Base-by-base conservation (phyloP, 208 protist genomes). In the Herpetomonas tarakana region DNA sequence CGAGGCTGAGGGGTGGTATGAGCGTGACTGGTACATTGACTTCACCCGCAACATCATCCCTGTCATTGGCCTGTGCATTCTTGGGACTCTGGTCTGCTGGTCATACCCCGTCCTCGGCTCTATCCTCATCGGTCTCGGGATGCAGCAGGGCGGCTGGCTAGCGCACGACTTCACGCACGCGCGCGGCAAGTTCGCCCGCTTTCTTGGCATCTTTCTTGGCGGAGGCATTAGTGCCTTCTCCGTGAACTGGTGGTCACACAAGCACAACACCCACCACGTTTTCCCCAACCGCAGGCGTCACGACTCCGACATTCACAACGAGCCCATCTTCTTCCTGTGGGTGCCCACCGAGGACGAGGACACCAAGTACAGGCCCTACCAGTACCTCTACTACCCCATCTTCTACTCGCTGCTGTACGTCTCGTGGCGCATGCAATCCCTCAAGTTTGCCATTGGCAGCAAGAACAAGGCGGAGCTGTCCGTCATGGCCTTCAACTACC, bases 141-240 rank as follows among this genome's bases (percentile, higher is more conserved):
- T 89, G 87, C 83, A 91, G 62, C 87, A 93, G 61, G 81, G 68
- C 29, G 83, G 87, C 30, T 93, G 87, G 87, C 66, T 91, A 11
- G 74, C 78, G 21, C 83, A 89, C 62, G 83, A 91, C 68, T 91
- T 71, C 70, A 71, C 57, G 16, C 81, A 89, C 65, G 80, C 68
- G 7, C 73, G 78, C 16, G 78, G 73, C 31, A 81, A 74, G 62
- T 68, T 81, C 24, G 49, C 64, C 52, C 64, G 65, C 46, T 72
- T 79, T 30, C 68, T 93, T 26, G 79, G 71, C 27, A 66, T 79
- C 38, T 49, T 57, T 11, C 49, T 84, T 22, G 79, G 75, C 14
- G 82, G 77, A 11, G 35, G 81, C 21, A 72, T 87, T 41, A 88
- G 83, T 57, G 81, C 71, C 49, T 87, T 92, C 53, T 88, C 81